Percentiles rank a stretch among this genome's conserved stretches.
These are phyloP conservation scores for Kalmanozyma brasiliensis DNA, from an alignment of 1,284 basidiomycete species.

Conservation along the genomic window DNA sequence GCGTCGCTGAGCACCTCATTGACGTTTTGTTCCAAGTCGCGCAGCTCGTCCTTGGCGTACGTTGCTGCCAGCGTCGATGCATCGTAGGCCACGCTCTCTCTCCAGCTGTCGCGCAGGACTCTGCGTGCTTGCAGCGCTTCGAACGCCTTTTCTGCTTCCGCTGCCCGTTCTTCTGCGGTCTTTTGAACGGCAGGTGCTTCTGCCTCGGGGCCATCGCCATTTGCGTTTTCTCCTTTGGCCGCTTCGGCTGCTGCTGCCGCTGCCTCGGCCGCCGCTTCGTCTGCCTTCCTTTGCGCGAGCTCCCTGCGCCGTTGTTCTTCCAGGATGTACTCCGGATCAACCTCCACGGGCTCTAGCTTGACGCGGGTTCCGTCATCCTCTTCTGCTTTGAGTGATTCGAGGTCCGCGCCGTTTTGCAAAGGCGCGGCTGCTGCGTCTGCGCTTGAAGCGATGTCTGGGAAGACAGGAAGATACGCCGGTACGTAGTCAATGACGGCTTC, in stretches of 20 bases:
- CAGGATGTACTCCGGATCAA: constrained; percentile 38
- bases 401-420: background rate
- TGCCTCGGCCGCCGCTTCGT: constrained; percentile 34
- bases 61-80: constrained; percentile 37
- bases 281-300: constrained; percentile 40
- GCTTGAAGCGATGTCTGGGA: constrained; percentile 7
- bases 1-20: constrained; percentile 23
- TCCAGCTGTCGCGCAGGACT: constrained; percentile 43
- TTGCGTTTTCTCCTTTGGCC: constrained; percentile 13
- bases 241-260: constrained; percentile 32
- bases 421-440: background rate
- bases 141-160: constrained; percentile 48
- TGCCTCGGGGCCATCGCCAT: constrained; percentile 13
- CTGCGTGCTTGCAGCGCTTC: constrained; percentile 46
- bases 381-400: background rate
- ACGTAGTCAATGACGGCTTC: constrained; percentile 39
- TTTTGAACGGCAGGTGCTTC: constrained; percentile 21
- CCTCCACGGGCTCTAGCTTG: constrained; percentile 22
- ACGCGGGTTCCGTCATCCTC: background rate
- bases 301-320: constrained; percentile 35
- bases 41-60: constrained; percentile 32
- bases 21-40: constrained; percentile 29
- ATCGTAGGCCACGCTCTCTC: constrained; percentile 31
- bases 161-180: constrained; percentile 46
- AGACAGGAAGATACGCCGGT: constrained; percentile 33